Base-by-base conservation (phyloP, 441 rosid genomes). In the Eutrema salsugineum region DNA sequence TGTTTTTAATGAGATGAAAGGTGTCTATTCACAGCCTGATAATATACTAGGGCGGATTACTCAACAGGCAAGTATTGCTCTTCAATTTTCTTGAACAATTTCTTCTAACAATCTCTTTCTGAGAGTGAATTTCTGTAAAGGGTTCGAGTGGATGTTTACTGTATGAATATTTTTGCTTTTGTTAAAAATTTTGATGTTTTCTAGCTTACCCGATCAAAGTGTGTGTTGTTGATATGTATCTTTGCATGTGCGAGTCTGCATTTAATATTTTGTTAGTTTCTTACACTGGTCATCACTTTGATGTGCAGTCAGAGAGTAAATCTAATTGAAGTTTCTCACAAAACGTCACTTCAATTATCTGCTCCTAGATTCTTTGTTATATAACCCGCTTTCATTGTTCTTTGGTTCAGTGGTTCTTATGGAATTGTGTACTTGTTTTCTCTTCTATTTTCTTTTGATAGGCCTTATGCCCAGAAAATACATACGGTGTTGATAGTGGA, bases 1-100 rank as follows among this genome's bases (percentile, higher is more conserved):
- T 80, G 97, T 94, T 62, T 91, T 94, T 71, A 94, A 94, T 78
- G 99, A 94, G 86, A 94, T 94, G 99, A 94, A 94, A 82, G 97
- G 99, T 73, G 97, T 94, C 70, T 94, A 94, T 69, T 94, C 99
- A 22, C 96, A 94, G 82, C 99, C 99, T 40, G 99, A 94, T 81
- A 94, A 88, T 79, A 83, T 91, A 71, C 75, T 94, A 75, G 97
- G 93, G 32, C 87, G 96, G 43, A 70, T 83, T 67, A 74, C 97
- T 39, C 97, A 90, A 58, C 96, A 85, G 97, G 99, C 74, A 81
- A 77, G 80, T 72, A 6, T 12, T 55, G 33, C 47, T 76, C 72
- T 46, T 50, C 12, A 0, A 51, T 35, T 47, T 15, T 9, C 7
- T 47, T 24, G 30, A 30, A 27, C 27, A 38, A 11, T 20, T 28